Conservation (phyloP, 352 stramenopile genomes). For the Phytopythium litorale region DNA sequence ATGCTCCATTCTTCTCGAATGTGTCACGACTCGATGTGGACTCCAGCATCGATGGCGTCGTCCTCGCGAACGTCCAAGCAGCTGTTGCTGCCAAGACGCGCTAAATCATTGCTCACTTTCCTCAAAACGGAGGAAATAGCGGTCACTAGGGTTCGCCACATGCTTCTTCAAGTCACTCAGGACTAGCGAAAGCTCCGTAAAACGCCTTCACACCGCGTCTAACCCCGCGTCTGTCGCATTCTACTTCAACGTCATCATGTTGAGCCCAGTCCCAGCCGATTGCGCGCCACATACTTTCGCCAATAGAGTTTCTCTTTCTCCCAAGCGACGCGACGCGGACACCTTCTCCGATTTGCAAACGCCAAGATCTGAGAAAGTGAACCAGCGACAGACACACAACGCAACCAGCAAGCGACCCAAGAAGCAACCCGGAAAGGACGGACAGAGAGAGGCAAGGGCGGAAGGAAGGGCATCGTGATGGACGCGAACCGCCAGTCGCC, state of each 20-base stretch:
- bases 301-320: neutral
- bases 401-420: neutral
- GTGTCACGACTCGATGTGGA: too few relatives aligned
- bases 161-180: too few relatives aligned
- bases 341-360: neutral
- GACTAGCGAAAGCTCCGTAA: neutral
- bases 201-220: neutral
- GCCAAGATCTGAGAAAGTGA: too few relatives aligned
- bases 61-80: too few relatives aligned
- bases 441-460: too few relatives aligned
- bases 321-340: neutral
- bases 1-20: too few relatives aligned
- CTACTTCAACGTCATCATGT: slow-evolving; percentile 1
- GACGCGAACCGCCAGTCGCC: neutral
- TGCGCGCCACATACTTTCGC: neutral
- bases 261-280: neutral
- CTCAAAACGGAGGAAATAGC: too few relatives aligned
- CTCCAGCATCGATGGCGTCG: too few relatives aligned
- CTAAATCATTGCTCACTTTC: too few relatives aligned
- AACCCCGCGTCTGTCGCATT: neutral
- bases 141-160: too few relatives aligned
- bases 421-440: neutral
- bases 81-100: too few relatives aligned
- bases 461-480: neutral
- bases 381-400: neutral